A percentile compares a stretch with the other conserved stretches of the same genome.
phyloP scores from a whole-genome alignment of 2,329 filamentous ascomycete species.

The Aspergillus viridinutans region DNA sequence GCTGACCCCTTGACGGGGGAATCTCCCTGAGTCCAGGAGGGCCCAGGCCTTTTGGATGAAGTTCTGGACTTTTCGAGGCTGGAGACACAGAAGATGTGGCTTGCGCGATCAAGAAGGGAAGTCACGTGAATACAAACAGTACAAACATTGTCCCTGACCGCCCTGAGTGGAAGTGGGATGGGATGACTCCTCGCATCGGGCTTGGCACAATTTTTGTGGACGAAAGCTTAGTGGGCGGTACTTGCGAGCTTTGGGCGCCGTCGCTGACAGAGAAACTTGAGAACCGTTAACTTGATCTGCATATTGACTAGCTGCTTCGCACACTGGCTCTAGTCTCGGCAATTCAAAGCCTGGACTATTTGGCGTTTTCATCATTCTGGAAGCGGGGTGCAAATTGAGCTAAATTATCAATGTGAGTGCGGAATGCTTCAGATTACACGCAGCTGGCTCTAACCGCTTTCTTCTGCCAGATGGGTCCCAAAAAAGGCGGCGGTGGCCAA shows the following conservation, averaged over 20 bases:
- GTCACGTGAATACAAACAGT: neutral
- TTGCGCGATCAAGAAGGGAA: slow-evolving; percentile 8
- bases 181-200: slow-evolving; percentile 16
- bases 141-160: slow-evolving; percentile 14
- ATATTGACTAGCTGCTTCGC: slow-evolving; percentile 1
- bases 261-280: neutral
- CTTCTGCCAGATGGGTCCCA: slow-evolving; percentile 29
- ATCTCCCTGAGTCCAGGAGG: slow-evolving; percentile 21
- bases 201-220: slow-evolving; percentile 32
- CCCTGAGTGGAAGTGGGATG: slow-evolving; percentile 15
- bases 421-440: neutral
- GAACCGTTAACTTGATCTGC: neutral
- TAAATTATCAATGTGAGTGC: slow-evolving; percentile 4
- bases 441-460: neutral
- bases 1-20: slow-evolving; percentile 12
- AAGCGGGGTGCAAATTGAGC: neutral
- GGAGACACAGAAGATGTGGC: slow-evolving; percentile 1
- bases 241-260: neutral
- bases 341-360: neutral
- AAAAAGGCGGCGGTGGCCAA: slow-evolving; percentile 26
- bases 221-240: slow-evolving; percentile 7
- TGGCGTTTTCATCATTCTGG: neutral
- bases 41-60: slow-evolving; percentile 23
- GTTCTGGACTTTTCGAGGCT: slow-evolving; percentile 29
- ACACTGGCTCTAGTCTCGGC: neutral